Percentiles rank a stretch among this genome's conserved stretches.
Evolutionary conservation across 1,284 basidiomycete genomes (phyloP).

Genomic region (Trichosporon asahii): DNA sequence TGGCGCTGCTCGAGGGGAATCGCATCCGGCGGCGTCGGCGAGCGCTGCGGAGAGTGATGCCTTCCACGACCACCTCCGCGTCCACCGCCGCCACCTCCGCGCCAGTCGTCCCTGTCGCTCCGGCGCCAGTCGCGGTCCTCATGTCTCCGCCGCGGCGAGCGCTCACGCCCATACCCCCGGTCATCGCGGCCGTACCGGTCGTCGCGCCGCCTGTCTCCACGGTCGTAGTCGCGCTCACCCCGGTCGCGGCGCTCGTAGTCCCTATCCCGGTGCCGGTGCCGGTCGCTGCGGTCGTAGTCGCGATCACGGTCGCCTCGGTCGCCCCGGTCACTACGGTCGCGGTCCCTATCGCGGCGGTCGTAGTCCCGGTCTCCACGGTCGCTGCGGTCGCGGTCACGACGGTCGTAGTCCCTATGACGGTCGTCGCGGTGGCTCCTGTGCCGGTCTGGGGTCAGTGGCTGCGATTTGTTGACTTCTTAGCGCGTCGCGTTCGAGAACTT

Average conservation of each 20-base stretch:
- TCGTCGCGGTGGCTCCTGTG: constrained; percentile 29
- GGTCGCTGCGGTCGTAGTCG: constrained; percentile 19
- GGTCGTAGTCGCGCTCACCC: constrained; percentile 17
- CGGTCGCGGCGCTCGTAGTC: constrained; percentile 6
- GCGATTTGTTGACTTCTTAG: background rate
- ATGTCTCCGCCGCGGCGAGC: constrained; percentile 21
- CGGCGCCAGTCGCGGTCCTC: constrained; percentile 16
- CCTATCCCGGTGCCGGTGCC: constrained; percentile 19
- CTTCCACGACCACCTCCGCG: constrained; percentile 55
- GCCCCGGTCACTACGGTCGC: too few species aligned
- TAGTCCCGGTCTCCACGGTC: constrained; percentile 16
- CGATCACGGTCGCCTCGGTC: constrained; percentile 19
- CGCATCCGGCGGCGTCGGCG: constrained; percentile 84
- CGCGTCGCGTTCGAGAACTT: background rate
- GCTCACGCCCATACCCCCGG: constrained; percentile 16
- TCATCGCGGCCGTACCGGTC: constrained; percentile 19
- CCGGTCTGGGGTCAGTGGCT: constrained; percentile 6
- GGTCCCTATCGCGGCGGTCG: constrained; percentile 16
- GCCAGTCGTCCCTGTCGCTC: constrained; percentile 16
- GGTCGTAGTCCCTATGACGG: constrained; percentile 13
- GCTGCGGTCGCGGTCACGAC: constrained; percentile 19
- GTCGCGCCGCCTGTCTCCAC: constrained; percentile 16
- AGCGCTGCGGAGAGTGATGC: constrained; percentile 62
- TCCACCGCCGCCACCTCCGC: constrained; percentile 43
- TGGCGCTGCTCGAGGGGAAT: constrained; percentile 78